These are phyloP conservation scores for Pseudozyma sp. DNA, from an alignment of 1,284 basidiomycete species.

Conservation along the genomic window DNA sequence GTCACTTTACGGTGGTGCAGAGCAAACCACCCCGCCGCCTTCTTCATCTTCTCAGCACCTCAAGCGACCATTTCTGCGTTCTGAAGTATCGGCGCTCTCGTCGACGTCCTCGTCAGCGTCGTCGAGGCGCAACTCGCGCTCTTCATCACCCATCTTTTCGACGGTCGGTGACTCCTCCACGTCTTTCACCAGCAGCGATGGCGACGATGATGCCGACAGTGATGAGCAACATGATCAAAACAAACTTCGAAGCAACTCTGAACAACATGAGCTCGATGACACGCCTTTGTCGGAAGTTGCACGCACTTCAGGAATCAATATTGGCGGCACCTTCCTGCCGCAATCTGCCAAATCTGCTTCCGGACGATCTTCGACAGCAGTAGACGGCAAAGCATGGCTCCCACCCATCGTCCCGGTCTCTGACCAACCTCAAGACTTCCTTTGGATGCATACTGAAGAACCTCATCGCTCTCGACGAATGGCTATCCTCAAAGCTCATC, in stretches of 20 bases:
- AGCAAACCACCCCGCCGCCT: slow-evolving; percentile 36
- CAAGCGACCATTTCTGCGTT: slow-evolving; percentile 16
- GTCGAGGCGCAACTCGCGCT: slow-evolving; percentile 21
- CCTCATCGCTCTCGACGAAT: slow-evolving; percentile 88
- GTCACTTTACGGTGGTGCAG: slow-evolving; percentile 67
- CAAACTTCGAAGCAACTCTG: not conserved
- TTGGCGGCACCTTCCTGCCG: not conserved
- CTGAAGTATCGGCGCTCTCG: slow-evolving; percentile 1
- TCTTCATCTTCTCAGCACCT: slow-evolving; percentile 6
- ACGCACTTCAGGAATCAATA: not conserved
- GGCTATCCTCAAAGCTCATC: slow-evolving; percentile 93
- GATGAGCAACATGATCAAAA: not conserved
- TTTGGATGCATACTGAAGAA: slow-evolving; percentile 98
- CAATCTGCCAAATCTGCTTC: not conserved
- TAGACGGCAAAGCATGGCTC: slow-evolving; percentile 58
- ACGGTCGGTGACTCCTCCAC: slow-evolving; percentile 25
- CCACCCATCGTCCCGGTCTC: slow-evolving; percentile 58
- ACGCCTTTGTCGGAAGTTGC: slow-evolving; percentile 2
- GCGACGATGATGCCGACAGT: slow-evolving; percentile 3
- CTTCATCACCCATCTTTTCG: slow-evolving; percentile 28
- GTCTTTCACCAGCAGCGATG: slow-evolving; percentile 21
- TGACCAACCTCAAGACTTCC: slow-evolving; percentile 68
- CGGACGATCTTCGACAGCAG: slow-evolving; percentile 2
- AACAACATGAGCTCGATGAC: slow-evolving; percentile 24
- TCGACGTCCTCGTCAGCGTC: slow-evolving; percentile 20